phyloP scores from a whole-genome alignment of 257 asterid species.

The Nemophila menziesii region DNA sequence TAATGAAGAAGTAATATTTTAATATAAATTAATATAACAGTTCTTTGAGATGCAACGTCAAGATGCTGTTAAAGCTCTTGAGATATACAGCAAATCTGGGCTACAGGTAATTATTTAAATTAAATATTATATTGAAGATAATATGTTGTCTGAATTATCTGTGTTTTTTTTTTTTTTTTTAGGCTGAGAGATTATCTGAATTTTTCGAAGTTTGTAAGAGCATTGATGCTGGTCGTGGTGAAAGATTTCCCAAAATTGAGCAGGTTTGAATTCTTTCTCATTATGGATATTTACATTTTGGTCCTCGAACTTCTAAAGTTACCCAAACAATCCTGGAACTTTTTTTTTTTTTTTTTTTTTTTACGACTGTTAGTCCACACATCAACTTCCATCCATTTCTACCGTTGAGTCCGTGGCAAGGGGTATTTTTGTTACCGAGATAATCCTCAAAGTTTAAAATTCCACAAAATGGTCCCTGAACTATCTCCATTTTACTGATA shows the following conservation, averaged over 20 bases:
- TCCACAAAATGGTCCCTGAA: no score
- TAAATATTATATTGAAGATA: not conserved
- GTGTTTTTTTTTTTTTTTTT: conserved; percentile 10
- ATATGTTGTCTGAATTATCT: not conserved
- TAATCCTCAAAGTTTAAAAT: no score
- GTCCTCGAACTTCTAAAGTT: no score
- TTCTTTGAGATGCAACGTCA: conserved; percentile 97
- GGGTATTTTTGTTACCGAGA: no score
- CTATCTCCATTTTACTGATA: no score
- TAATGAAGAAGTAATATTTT: conserved; percentile 13
- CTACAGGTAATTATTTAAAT: conserved; percentile 49
- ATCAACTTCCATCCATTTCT: no score
- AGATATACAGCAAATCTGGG: conserved; percentile 79
- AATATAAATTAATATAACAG: conserved; percentile 31
- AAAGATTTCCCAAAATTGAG: conserved; percentile 81
- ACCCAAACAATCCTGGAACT: no score
- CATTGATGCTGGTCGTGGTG: conserved; percentile 89
- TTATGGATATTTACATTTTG: no score
- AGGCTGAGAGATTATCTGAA: conserved; percentile 94
- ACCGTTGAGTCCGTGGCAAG: no score
- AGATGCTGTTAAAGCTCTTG: conserved; percentile 89
- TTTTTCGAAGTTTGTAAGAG: conserved; percentile 80
- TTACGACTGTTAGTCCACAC: no score
- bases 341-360: no score
- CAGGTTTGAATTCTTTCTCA: conserved; percentile 43